Evolutionary conservation across 116 monocot species (phyloP).

Genomic region (Papilionanthe hybrid): DNA sequence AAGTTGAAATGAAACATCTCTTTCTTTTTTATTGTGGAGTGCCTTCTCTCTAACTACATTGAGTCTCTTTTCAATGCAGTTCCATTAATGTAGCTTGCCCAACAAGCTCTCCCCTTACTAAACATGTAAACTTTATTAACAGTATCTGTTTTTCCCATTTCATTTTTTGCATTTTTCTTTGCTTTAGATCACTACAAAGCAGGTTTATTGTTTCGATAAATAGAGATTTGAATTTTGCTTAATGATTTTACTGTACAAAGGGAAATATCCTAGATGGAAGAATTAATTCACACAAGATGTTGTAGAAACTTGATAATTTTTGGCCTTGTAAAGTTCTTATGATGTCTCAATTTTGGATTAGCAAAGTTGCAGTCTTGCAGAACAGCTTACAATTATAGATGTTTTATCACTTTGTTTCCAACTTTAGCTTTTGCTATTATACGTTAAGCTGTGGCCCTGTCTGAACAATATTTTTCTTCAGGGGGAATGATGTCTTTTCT

Average conservation of each 20-base stretch:
- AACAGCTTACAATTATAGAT: background rate
- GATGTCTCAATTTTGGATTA: background rate
- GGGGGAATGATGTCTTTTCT: constrained; percentile 99
- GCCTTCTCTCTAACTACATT: background rate
- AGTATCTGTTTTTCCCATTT: background rate
- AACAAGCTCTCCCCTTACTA: background rate
- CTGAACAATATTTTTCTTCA: constrained; percentile 17
- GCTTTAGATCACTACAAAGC: background rate
- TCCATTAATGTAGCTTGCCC: background rate
- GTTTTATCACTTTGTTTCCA: background rate
- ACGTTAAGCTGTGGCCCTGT: background rate
- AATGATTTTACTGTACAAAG: background rate
- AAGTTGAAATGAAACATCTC: background rate
- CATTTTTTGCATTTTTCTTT: background rate
- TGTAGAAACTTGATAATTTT: background rate
- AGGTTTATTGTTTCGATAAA: background rate
- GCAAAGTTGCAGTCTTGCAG: background rate
- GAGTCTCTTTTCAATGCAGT: background rate
- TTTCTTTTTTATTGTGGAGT: background rate
- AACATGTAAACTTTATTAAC: background rate
- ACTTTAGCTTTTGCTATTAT: background rate
- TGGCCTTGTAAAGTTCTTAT: background rate
- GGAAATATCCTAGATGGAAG: background rate
- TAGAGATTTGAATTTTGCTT: background rate
- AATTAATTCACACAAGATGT: background rate